A percentile compares a stretch with the other conserved stretches of the same genome.
Evolutionary conservation across 1,284 basidiomycete genomes (phyloP).

Genomic region (Boletus subluridellus): DNA sequence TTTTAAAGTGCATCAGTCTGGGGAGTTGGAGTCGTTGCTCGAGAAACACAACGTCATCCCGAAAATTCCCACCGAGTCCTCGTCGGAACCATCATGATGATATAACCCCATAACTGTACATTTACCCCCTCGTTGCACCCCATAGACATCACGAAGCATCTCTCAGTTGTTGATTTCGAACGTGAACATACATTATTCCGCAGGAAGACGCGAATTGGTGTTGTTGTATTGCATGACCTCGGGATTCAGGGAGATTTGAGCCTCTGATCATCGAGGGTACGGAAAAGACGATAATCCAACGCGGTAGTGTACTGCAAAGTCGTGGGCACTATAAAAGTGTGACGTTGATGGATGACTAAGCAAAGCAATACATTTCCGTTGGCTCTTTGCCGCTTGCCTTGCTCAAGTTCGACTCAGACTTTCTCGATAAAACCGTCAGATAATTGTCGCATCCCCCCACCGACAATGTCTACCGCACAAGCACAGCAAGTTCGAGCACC

Average conservation of each 20-base stretch:
- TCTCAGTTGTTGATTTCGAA: background rate
- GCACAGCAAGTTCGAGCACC: slow-evolving; percentile 70
- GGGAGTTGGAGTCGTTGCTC: slow-evolving; percentile 85
- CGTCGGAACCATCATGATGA: slow-evolving; percentile 16
- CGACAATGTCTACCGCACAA: slow-evolving; percentile 47
- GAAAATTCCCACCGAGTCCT: slow-evolving; percentile 16
- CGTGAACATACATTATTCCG: too few relatives aligned
- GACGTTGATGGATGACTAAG: slow-evolving; percentile 15
- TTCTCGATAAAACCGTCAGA: background rate
- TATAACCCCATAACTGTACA: background rate
- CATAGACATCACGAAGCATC: slow-evolving; percentile 1
- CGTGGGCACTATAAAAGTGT: background rate
- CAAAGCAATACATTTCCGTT: slow-evolving; percentile 1
- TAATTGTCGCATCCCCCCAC: background rate
- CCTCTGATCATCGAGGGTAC: too few relatives aligned
- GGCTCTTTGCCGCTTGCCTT: background rate
- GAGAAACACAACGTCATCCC: slow-evolving; percentile 70
- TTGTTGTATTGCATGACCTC: background rate
- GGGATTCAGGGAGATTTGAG: too few relatives aligned
- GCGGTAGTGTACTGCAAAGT: too few relatives aligned
- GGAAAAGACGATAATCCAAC: too few relatives aligned
- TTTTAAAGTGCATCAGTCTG: slow-evolving; percentile 86
- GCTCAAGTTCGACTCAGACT: background rate
- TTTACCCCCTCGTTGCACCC: background rate
- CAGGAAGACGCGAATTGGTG: background rate